Percentiles rank a stretch among this genome's conserved stretches.
These are phyloP conservation scores for Monascus purpureus DNA, from an alignment of 495 filamentous ascomycete species.

Conservation along the genomic window DNA sequence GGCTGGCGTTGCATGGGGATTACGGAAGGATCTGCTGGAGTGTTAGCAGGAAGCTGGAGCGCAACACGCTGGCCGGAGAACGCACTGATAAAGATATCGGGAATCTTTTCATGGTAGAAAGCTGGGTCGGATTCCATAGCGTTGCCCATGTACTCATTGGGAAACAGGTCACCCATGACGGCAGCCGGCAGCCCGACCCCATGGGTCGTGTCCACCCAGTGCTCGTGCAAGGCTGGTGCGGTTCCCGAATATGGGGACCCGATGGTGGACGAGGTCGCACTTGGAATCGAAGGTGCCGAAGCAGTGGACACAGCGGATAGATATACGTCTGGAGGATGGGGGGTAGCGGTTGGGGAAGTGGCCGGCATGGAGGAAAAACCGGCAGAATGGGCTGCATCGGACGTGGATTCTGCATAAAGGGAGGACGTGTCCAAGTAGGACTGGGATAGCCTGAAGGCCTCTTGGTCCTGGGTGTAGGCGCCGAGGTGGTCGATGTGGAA, in stretches of 20 bases:
- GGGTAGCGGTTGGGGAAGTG: slow-evolving; percentile 20
- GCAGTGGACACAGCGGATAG: slow-evolving; percentile 54
- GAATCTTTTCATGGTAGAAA: slow-evolving; percentile 43
- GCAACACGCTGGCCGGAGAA: slow-evolving; percentile 14
- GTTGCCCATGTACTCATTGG: slow-evolving; percentile 28
- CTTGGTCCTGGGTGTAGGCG: slow-evolving; percentile 13
- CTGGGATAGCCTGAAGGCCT: slow-evolving; percentile 12
- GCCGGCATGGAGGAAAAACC: slow-evolving; percentile 22
- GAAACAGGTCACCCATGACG: slow-evolving; percentile 45
- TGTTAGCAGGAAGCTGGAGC: slow-evolving; percentile 1
- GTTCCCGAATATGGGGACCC: slow-evolving; percentile 65
- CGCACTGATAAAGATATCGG: slow-evolving; percentile 68
- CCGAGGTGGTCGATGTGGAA: slow-evolving; percentile 16
- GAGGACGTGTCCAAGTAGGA: slow-evolving; percentile 16
- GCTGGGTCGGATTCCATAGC: slow-evolving; percentile 19
- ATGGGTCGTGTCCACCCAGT: slow-evolving; percentile 46
- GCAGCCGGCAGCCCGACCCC: slow-evolving; percentile 57
- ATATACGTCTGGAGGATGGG: slow-evolving; percentile 25
- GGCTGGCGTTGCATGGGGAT: slow-evolving; percentile 26
- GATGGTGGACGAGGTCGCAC: slow-evolving; percentile 64
- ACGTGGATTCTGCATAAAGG: slow-evolving; percentile 13
- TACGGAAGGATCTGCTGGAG: slow-evolving; percentile 40
- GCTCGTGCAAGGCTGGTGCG: slow-evolving; percentile 42
- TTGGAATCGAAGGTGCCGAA: slow-evolving; percentile 55
- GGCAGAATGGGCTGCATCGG: slow-evolving; percentile 16